Conservation (phyloP, 306 rosid genomes). For the Sicyos baderoa region DNA sequence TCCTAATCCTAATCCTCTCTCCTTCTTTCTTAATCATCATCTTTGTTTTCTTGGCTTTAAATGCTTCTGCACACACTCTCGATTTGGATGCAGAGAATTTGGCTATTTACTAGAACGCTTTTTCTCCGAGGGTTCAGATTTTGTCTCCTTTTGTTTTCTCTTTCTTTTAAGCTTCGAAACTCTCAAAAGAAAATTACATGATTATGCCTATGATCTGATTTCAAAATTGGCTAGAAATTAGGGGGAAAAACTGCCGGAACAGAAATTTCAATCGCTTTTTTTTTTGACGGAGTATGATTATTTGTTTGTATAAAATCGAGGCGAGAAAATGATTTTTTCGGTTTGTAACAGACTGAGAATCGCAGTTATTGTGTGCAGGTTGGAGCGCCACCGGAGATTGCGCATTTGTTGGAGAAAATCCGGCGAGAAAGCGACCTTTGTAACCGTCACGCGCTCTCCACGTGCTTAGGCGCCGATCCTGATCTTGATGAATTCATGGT, state of each 20-base stretch:
- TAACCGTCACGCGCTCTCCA: constrained; percentile 54
- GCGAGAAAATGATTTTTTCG: neutral
- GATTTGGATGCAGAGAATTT: constrained; percentile 10
- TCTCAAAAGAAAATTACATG: neutral
- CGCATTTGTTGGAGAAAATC: constrained; percentile 71
- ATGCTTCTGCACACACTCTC: constrained; percentile 13
- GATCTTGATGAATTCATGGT: constrained; percentile 99
- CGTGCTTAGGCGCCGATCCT: constrained; percentile 96
- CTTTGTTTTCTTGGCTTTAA: constrained; percentile 12
- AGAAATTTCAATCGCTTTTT: neutral
- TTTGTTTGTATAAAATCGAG: neutral
- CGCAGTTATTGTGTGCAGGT: constrained; percentile 37
- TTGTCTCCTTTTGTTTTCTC: neutral
- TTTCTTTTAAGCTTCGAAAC: neutral
- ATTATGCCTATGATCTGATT: neutral
- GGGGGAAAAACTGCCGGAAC: neutral
- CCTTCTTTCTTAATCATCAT: neutral
- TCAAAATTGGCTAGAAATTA: neutral
- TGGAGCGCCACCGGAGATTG: constrained; percentile 94
- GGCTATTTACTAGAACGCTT: constrained; percentile 15
- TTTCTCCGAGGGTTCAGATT: constrained; percentile 11
- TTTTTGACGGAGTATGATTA: neutral
- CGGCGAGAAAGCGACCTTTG: constrained; percentile 52
- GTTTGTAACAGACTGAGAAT: neutral
- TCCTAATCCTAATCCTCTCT: too few species aligned